A percentile compares a stretch with the other conserved stretches of the same genome.
These are phyloP conservation scores for Exophiala dermatitidis DNA, from an alignment of 2,329 filamentous ascomycete genomes.

Conservation along the genomic window DNA sequence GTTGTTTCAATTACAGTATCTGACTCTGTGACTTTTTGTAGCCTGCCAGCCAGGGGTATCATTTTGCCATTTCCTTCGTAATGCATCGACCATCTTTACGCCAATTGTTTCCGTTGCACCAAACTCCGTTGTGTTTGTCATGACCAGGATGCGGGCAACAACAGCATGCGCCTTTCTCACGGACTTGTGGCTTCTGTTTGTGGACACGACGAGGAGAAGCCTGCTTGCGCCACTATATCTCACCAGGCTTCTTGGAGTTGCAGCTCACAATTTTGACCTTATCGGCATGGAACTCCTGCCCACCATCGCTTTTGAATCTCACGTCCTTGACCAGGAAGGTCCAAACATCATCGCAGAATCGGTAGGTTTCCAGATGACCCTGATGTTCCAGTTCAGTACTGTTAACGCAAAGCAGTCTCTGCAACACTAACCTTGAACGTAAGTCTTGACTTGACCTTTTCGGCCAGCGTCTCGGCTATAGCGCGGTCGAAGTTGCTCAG, in stretches of 20 bases:
- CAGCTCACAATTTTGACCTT: slow-evolving; percentile 98
- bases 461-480: slow-evolving; percentile 82
- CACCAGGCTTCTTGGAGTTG: slow-evolving; percentile 74
- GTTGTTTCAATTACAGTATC: neutral
- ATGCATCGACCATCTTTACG: neutral
- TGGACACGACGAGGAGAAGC: too few species aligned
- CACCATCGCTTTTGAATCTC: slow-evolving; percentile 93
- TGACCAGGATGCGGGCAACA: too few species aligned
- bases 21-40: neutral
- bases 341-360: slow-evolving; percentile 99
- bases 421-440: slow-evolving; percentile 71
- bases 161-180: too few species aligned
- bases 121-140: neutral
- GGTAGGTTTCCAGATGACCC: slow-evolving; percentile 96
- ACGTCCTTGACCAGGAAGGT: slow-evolving; percentile 98
- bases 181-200: too few species aligned
- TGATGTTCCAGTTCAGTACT: slow-evolving; percentile 35
- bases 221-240: slow-evolving; percentile 31
- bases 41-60: slow-evolving; percentile 9
- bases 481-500: slow-evolving; percentile 90
- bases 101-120: neutral
- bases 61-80: neutral
- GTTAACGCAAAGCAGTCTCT: neutral
- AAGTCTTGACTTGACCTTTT: slow-evolving; percentile 83
- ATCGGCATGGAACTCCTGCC: slow-evolving; percentile 67